Base-by-base conservation (phyloP, 1,284 basidiomycete genomes). In the Vanrija sp. region DNA sequence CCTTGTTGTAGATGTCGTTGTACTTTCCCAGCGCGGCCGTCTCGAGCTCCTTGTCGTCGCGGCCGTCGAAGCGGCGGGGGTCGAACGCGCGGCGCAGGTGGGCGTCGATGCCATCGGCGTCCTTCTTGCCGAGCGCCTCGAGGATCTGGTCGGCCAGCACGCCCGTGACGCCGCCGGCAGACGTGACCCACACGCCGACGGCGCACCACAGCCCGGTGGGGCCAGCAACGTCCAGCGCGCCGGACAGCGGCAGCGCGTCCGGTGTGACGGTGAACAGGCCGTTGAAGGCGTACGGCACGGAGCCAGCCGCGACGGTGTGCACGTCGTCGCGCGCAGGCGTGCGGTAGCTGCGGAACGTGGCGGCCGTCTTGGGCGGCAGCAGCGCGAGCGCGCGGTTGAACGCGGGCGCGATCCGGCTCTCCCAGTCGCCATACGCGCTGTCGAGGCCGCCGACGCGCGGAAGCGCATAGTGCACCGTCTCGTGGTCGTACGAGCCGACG, bases 61-160 rank as follows among this genome's bases (percentile, higher is more conserved):
- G 23, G 21, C 55, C 58, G 10, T 45, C 52, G 58, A 65, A 83
- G 71, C 59, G 49, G 23, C 51, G 53, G 8, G 67, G 67, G 34
- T 65, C 61, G 8, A 68, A 18, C 6, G 57, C 62, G 10, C 25
- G 23, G 18, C 57, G 51, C 29, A 68, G 34, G 26, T 46, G 55
- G 38, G 28, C 40, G 6, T 53, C 43, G 9, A 21, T 29, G 14
- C 46, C 47, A 29, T 6, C 12, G 1, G 39, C 46, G 9, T 15
- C 19, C 14, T 28, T 10, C 39, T 46, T 49, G 15, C 58, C 58
- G 9, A 55, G 6, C 6, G 51, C 53, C 23, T 46, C 39, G 5
- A 61, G 29, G 16, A 68, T 47, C 50, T 52, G 29, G 18, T 57
- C 52, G 0, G 65, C 65, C 16, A 67, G 54, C n/a, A 68, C 40